Evolutionary conservation across 257 asterid species (phyloP).

Genomic region (Schizonepeta tenuifolia): DNA sequence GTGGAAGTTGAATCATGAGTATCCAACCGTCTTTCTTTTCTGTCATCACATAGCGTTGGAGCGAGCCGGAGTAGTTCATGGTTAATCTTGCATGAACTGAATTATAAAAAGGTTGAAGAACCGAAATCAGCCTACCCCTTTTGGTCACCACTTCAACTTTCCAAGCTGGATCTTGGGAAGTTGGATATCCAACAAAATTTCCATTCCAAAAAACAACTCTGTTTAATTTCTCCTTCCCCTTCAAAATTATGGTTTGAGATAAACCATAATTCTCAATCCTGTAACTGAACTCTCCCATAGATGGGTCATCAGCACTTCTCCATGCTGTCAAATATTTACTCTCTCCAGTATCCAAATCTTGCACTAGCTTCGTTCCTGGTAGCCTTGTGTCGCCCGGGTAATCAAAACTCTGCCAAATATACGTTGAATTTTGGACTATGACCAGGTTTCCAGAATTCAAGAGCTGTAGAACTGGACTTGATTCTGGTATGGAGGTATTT

Average conservation of each 20-base stretch:
- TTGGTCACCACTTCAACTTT: neutral
- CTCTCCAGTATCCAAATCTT: neutral
- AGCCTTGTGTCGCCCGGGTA: constrained; percentile 28
- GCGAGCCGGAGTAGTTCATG: constrained; percentile 13
- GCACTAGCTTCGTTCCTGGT: constrained; percentile 28
- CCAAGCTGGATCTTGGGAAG: neutral
- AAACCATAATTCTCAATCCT: constrained; percentile 27
- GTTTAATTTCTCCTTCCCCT: neutral
- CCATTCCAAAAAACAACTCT: constrained; percentile 35
- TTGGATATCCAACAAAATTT: constrained; percentile 13
- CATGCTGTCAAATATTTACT: constrained; percentile 28
- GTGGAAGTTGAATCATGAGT: constrained; percentile 22
- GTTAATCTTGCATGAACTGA: constrained; percentile 16
- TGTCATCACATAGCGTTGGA: constrained; percentile 30
- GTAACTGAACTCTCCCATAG: constrained; percentile 19
- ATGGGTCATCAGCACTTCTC: constrained; percentile 32
- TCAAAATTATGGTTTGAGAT: constrained; percentile 14
- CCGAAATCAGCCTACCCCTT: constrained; percentile 19
- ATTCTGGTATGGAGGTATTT: constrained; percentile 8
- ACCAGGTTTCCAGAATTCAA: constrained; percentile 27
- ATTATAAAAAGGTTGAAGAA: neutral
- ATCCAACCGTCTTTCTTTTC: constrained; percentile 23
- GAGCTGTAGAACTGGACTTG: constrained; percentile 24
- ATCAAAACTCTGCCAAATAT: constrained; percentile 37
- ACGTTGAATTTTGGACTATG: neutral